Evolutionary conservation across 176 grass and related monocot species (phyloP), one percentile per base, ranked within the genome.

Genomic region (Avena sativa): DNA sequence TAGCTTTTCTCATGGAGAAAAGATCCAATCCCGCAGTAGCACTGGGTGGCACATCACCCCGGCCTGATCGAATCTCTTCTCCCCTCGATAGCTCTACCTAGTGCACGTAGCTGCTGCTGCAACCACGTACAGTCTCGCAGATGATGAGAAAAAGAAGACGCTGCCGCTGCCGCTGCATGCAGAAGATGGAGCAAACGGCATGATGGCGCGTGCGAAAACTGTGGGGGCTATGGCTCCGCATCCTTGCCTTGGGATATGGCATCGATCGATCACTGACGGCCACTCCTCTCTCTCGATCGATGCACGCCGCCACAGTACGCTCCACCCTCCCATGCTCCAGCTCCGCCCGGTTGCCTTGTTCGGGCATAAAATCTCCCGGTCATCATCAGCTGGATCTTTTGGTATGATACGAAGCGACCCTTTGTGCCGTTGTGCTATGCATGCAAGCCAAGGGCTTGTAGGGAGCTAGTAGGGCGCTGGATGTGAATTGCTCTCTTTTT

Each of bases 201-300:
- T 91, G 52, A 91, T 91, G 83, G 78, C 90, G 86, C 90, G 77
- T 91, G 90, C 86, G 81, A 51, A 44, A 44, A 32, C 30, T 26
- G 89, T 83, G 84, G 79, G 84, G 74, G 51, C 51, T 58, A 2
- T 65, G 0, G 62, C 64, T 34, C 26, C 60, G 20, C 32, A 76
- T 59, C 78, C 49, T 40, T 12, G 81, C 78, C 49, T 40, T 12
- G 81, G n/a, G 82, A 56, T 12, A 50, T 8, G 69, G 70, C 89
- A 81, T 88, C 79, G 60, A 74, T 55, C 74, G 32, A 34, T 34
- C 32, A 34, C 32, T 34, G 32, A 32, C 74, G 53, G 73, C 49
- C 74, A 76, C 74, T 76, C 26, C 74, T 76, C 49, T 76, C 48
- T 14, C 64, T 87, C 64, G 44, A 52, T 90, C 46, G 46, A 30